Evolutionary conservation across 495 filamentous ascomycete species (phyloP), one percentile per base, ranked within the genome.

Genomic region (Paragyromitra xinjiangensis): DNA sequence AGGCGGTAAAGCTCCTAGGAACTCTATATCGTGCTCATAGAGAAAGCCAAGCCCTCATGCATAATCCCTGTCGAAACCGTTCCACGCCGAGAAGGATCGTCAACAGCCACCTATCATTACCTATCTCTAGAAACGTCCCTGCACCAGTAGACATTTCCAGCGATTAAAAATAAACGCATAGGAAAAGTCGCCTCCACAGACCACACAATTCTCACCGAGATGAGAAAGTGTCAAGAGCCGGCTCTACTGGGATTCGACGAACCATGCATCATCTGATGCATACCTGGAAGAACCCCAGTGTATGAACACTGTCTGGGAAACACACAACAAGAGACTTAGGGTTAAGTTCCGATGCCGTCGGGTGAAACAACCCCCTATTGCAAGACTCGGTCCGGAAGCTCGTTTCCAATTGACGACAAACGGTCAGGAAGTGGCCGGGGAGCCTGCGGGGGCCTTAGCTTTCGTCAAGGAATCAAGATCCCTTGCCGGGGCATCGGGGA

Each of bases 361-460:
- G 76, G 39, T 64, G 80, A 80, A 81, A 82, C 34, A 70, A 42
- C 63, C 66, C 75, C 67, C 77, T 78, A 56, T 67, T 77, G 77
- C 75, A 73, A 59, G 50, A 61, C 69, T 61, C 51, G 59, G 51
- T 67, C 59, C 55, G 62, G 53, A 34, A 79, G n/a, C 71, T 72
- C 80, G 65, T 81, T 81, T 81, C 80, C 79, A 79, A 81, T 81
- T 78, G 80, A 75, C 79, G 55, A 81, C 80, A 71, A 64, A 75
- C 45, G 80, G 79, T 74, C 80, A 70, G 70, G 75, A 81, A 81
- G 74, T 81, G 80, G 75, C 66, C 74, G 65, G 69, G 64, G 81
- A 82, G 65, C 67, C 53, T 79, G 69, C 80, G 22, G 53, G 64
- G 69, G 24, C 61, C 64, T 11, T 67, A 70, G 63, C 55, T 77